Percentiles rank a stretch among this genome's conserved stretches.
Evolutionary conservation across 441 rosid genomes (phyloP).

Genomic region (Eutrema salsugineum): DNA sequence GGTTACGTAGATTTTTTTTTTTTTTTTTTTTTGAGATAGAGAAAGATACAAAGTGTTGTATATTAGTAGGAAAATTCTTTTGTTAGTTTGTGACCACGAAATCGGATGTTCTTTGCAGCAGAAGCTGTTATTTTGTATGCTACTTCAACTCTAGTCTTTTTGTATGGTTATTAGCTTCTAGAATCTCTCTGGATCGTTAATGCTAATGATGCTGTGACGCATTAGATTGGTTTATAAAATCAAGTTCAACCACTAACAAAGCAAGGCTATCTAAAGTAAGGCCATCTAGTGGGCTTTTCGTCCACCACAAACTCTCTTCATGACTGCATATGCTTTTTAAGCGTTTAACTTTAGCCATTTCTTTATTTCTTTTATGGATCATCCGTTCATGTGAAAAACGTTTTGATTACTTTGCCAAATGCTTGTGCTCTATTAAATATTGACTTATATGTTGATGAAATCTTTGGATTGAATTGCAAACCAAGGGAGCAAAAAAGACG

Average conservation of each 20-base stretch:
- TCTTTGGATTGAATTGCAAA: constrained; percentile 21
- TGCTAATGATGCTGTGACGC: background rate
- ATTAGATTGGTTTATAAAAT: background rate
- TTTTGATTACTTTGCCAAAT: background rate
- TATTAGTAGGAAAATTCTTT: constrained; percentile 23
- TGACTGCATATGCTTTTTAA: background rate
- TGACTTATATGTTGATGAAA: background rate
- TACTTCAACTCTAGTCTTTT: background rate
- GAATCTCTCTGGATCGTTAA: background rate
- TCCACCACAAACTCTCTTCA: background rate
- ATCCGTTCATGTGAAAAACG: background rate
- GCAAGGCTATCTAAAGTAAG: too few relatives aligned
- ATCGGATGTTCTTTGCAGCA: constrained; percentile 2
- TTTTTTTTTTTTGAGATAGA: background rate
- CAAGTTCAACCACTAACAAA: background rate
- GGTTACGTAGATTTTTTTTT: background rate
- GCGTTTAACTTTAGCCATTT: background rate
- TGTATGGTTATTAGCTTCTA: background rate
- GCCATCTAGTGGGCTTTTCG: constrained; percentile 2
- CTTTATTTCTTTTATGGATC: background rate
- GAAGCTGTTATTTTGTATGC: constrained; percentile 3
- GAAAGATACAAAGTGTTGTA: constrained; percentile 16
- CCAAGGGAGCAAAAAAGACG: background rate
- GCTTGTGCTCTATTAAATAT: background rate
- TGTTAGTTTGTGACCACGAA: constrained; percentile 12